These are phyloP conservation scores for Thymus mandschuricus DNA, from an alignment of 257 asterid species.

Conservation along the genomic window DNA sequence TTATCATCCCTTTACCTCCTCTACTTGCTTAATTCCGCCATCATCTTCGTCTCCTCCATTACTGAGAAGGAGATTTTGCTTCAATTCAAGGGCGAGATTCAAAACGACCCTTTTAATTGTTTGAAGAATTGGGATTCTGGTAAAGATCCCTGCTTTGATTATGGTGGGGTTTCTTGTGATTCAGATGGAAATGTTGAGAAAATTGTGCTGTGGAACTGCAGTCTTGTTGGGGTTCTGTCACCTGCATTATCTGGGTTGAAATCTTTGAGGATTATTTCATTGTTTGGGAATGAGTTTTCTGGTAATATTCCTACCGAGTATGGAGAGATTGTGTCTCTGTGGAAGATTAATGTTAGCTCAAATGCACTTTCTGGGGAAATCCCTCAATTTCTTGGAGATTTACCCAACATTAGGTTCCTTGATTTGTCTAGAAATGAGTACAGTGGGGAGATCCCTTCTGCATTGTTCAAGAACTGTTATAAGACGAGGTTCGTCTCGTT, in stretches of 20 bases:
- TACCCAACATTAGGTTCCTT: slow-evolving; percentile 79
- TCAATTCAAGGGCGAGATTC: slow-evolving; percentile 82
- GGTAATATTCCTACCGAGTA: slow-evolving; percentile 78
- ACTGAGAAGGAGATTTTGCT: slow-evolving; percentile 91
- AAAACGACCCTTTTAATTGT: slow-evolving; percentile 80
- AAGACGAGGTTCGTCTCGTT: slow-evolving; percentile 71
- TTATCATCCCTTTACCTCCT: slow-evolving; percentile 47
- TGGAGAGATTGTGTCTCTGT: slow-evolving; percentile 63
- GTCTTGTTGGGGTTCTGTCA: slow-evolving; percentile 75
- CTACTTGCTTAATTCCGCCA: slow-evolving; percentile 44
- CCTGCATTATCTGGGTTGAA: slow-evolving; percentile 72
- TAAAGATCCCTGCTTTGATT: slow-evolving; percentile 65
- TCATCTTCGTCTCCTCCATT: slow-evolving; percentile 47
- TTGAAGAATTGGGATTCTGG: slow-evolving; percentile 70
- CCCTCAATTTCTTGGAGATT: slow-evolving; percentile 84
- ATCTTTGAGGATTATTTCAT: slow-evolving; percentile 67
- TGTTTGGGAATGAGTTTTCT: slow-evolving; percentile 74
- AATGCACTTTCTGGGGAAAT: slow-evolving; percentile 86
- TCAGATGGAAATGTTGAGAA: slow-evolving; percentile 80
- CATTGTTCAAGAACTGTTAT: slow-evolving; percentile 70
- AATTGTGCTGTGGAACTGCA: slow-evolving; percentile 82
- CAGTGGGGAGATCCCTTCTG: slow-evolving; percentile 69
- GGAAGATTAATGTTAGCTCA: slow-evolving; percentile 92
- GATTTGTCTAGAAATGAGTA: slow-evolving; percentile 83
- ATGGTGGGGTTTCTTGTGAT: slow-evolving; percentile 67